Percentiles rank a stretch among this genome's conserved stretches.
These are phyloP conservation scores for Mycena sp. DNA, from an alignment of 1,284 basidiomycete species.

Conservation along the genomic window DNA sequence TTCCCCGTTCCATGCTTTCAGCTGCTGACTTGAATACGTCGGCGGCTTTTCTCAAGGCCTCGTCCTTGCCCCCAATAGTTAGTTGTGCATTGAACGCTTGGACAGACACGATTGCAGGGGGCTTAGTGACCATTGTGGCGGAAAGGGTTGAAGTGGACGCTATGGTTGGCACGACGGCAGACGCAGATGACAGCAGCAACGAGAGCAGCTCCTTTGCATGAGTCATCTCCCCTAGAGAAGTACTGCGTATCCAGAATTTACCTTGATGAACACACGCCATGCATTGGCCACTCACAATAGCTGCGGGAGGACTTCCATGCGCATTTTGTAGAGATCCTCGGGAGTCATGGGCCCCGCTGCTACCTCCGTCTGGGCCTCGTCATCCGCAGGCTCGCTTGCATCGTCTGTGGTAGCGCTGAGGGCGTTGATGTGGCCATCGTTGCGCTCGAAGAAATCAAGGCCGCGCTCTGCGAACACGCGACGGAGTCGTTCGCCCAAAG, in stretches of 20 bases:
- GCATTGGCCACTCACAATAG: constrained; percentile 62
- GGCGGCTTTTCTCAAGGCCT: constrained; percentile 75
- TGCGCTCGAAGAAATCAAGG: constrained; percentile 74
- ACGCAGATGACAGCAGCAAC: constrained; percentile 57
- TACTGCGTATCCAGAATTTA: constrained; percentile 51
- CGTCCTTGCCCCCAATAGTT: constrained; percentile 79
- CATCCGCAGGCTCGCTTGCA: constrained; percentile 37
- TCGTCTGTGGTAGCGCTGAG: constrained; percentile 24
- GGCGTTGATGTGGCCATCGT: constrained; percentile 44
- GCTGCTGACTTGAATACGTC: constrained; percentile 75
- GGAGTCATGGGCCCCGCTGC: constrained; percentile 65
- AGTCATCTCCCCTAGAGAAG: constrained; percentile 80
- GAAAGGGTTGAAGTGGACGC: constrained; percentile 53
- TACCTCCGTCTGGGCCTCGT: constrained; percentile 37
- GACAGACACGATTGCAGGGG: constrained; percentile 71
- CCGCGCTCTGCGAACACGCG: constrained; percentile 79
- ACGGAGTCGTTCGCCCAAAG: constrained; percentile 68
- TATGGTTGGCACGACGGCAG: constrained; percentile 35
- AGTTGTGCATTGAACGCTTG: constrained; percentile 81
- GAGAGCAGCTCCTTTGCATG: constrained; percentile 76
- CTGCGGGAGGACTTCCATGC: constrained; percentile 72
- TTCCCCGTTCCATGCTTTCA: constrained; percentile 69
- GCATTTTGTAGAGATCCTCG: constrained; percentile 80
- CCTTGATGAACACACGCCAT: not conserved
- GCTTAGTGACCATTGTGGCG: constrained; percentile 72